These are phyloP conservation scores for Boletus pseudo-olivaceus DNA, from an alignment of 768 basidiomycete species.

Conservation along the genomic window DNA sequence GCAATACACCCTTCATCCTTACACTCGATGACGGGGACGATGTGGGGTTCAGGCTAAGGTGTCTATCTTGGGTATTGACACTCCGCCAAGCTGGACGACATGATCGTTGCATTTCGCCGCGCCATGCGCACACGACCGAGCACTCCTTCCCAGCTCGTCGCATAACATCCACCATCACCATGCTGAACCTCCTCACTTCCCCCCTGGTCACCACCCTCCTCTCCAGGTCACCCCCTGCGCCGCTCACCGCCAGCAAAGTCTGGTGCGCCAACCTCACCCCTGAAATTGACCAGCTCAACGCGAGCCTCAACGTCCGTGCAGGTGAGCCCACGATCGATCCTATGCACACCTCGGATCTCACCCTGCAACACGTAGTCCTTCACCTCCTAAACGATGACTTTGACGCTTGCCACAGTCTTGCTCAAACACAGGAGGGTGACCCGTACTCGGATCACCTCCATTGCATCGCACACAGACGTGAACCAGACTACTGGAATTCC, in stretches of 20 bases:
- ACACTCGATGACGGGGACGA: background rate
- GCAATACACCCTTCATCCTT: conserved; percentile 34
- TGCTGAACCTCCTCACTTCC: conserved; percentile 11
- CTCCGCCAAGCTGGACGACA: conserved; percentile 7
- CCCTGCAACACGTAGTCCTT: conserved; percentile 3
- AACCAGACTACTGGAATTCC: conserved; percentile 20
- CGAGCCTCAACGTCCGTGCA: conserved; percentile 11
- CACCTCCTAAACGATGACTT: conserved; percentile 23
- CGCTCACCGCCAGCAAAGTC: conserved; percentile 13
- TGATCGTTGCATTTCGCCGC: too few relatives aligned
- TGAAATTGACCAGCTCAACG: conserved; percentile 18
- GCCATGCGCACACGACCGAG: too few relatives aligned
- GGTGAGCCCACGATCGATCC: conserved; percentile 6
- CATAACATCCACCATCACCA: too few relatives aligned
- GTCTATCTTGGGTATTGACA: background rate
- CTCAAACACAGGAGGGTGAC: conserved; percentile 19
- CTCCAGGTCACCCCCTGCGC: conserved; percentile 8
- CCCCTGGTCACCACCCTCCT: too few relatives aligned
- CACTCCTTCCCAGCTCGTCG: too few relatives aligned
- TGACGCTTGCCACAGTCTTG: conserved; percentile 17
- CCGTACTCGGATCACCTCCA: conserved; percentile 23
- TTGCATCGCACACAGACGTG: conserved; percentile 22
- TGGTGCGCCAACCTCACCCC: conserved; percentile 17
- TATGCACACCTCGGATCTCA: too few relatives aligned
- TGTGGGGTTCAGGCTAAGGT: too few relatives aligned